Evolutionary conservation across 129 eudicot genomes (phyloP), one percentile per base, ranked within the genome.

Genomic region (Flaveria robusta): DNA sequence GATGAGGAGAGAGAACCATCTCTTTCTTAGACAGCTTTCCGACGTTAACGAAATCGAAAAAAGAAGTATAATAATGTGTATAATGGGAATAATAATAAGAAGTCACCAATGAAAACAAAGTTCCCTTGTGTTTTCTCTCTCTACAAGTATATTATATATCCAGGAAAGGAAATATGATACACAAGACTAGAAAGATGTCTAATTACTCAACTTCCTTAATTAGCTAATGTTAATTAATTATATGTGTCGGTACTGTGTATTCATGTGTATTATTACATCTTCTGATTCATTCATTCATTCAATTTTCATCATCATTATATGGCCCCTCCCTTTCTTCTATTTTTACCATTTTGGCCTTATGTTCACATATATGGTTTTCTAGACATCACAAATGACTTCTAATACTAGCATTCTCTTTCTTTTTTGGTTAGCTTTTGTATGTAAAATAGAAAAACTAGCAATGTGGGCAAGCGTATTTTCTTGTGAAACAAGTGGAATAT

Each of bases 171-270:
- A 86, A 86, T 87, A 49, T 87, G 88, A 91, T 88, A 83, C 85
- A 79, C 88, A 81, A 88, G 72, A 81, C 86, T 77, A 24, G 79
- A 81, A 69, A 58, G 83, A 81, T 82, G 85, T 75, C 88, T 85
- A 80, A 79, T 88, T 86, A 87, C 93, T 86, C 91, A 85, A 92
- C 83, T 84, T 49, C 93, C 87, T 43, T 89, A 78, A 87, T 78
- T 86, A 81, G 96, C 66, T 80, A 51, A 4, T 66, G 74, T 74
- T 73, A 66, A 66, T 74, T 80, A 74, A 80, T 65, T 80, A 80
- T 56, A 54, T 66, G 63, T 80, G 62, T 73, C 74, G 69, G 79
- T 80, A 73, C 79, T 45, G 73, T 80, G 70, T 54, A 66, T 78
- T 77, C 66, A 41, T 29, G 52, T 66, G 58, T 77, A 55, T 71